Evolutionary conservation across 2,329 filamentous ascomycete species (phyloP).

Genomic region (Talaromyces sp.): DNA sequence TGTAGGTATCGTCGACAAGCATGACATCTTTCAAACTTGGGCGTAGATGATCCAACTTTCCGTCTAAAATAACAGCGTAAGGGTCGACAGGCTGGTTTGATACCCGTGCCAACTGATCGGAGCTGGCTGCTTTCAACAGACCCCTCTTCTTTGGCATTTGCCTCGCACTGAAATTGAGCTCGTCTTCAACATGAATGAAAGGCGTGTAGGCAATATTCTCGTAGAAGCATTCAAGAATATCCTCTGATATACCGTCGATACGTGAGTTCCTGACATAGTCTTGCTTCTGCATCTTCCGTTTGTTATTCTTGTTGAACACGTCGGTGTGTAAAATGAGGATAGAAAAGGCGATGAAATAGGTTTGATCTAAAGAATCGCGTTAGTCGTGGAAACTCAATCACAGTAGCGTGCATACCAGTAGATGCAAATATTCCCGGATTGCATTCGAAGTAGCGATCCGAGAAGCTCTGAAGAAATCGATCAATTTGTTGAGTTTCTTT

Average conservation of each 20-base stretch:
- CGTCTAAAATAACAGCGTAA: conserved; percentile 88
- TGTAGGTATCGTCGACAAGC: conserved; percentile 85
- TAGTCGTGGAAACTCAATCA: neutral
- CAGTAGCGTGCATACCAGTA: conserved; percentile 43
- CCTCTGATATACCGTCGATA: conserved; percentile 86
- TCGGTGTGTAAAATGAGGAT: conserved; percentile 94
- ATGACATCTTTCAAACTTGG: conserved; percentile 90
- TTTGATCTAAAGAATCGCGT: conserved; percentile 59
- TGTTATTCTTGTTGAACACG: conserved; percentile 99
- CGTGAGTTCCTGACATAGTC: conserved; percentile 95
- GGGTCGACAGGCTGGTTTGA: conserved; percentile 86
- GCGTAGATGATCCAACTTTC: conserved; percentile 73
- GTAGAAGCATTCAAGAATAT: conserved; percentile 92
- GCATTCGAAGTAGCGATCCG: conserved; percentile 95
- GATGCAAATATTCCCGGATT: conserved; percentile 92
- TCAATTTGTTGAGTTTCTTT: conserved; percentile 99
- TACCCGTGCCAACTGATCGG: conserved; percentile 59
- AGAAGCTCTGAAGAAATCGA: conserved; percentile 85
- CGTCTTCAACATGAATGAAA: conserved; percentile 95
- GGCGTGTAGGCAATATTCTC: conserved; percentile 98
- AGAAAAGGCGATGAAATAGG: conserved; percentile 98
- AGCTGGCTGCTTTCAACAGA: conserved; percentile 59
- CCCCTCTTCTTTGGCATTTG: conserved; percentile 67
- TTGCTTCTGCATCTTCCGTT: conserved; percentile 94
- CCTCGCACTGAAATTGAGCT: conserved; percentile 65